Evolutionary conservation across 2,329 filamentous ascomycete species (phyloP), one percentile per base, ranked within the genome.

Genomic region (Lachnum nothofagi): DNA sequence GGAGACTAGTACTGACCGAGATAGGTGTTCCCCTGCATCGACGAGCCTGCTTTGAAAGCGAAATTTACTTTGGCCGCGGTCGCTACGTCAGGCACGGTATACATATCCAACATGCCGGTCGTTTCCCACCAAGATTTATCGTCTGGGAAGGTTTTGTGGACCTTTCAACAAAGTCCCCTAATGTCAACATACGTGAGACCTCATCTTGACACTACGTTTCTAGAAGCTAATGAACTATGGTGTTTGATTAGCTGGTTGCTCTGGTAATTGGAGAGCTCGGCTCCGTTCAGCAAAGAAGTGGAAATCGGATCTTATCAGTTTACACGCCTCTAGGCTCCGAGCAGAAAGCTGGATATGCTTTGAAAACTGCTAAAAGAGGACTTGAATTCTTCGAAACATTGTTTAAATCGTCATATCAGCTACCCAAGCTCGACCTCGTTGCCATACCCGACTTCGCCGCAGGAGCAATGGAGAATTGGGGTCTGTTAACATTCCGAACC

Each of bases 161-260:
- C 81, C 2, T 96, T 96, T 59, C 87, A 93, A 63, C 82, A 78
- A 45, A 90, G 87, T 12, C 91, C 91, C 1, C 71, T 91, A 61
- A 95, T 95, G 91, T 93, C 88, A 72, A 95, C 87, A 17, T 86
- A 95, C 69, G n/a, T n/a, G n/a, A n/a, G n/a, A n/a, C n/a, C n/a
- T n/a, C n/a, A n/a, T n/a, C n/a, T n/a, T n/a, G n/a, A n/a, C n/a
- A n/a, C n/a, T n/a, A n/a, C n/a, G n/a, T n/a, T n/a, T n/a, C n/a
- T n/a, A n/a, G n/a, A n/a, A n/a, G n/a, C n/a, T n/a, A n/a, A n/a
- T n/a, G n/a, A n/a, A n/a, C n/a, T n/a, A n/a, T n/a, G n/a, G n/a
- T n/a, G n/a, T n/a, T n/a, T n/a, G n/a, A n/a, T n/a, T n/a, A n/a
- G n/a, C n/a, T n/a, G n/a, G n/a, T n/a, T n/a, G n/a, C n/a, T n/a